These are phyloP conservation scores for Cyclotella atomus DNA, from an alignment of 108 stramenopile species.

Conservation along the genomic window DNA sequence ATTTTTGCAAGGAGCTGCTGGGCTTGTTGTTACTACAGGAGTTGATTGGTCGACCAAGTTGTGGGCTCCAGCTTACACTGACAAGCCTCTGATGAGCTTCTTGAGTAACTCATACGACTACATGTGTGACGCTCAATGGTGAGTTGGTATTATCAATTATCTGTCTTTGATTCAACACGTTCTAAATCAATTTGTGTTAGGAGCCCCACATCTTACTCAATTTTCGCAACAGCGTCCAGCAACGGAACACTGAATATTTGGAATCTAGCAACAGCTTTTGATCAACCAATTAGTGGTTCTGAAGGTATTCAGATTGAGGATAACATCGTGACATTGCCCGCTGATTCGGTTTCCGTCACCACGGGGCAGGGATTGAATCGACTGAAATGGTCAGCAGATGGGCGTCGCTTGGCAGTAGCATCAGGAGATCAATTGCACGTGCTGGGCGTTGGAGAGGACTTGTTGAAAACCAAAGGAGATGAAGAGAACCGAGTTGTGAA, in stretches of 20 bases:
- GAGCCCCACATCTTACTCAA: slow-evolving; percentile 79
- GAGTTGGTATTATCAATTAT: slow-evolving; percentile 26
- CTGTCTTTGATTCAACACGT: not conserved
- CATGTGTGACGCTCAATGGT: slow-evolving; percentile 92
- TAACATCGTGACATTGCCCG: not conserved
- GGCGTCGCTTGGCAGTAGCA: slow-evolving; percentile 79
- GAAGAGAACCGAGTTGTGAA: slow-evolving; percentile 76
- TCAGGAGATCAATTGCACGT: slow-evolving; percentile 82
- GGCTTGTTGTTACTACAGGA: slow-evolving; percentile 78
- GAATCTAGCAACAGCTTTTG: slow-evolving; percentile 82
- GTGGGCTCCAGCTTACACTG: slow-evolving; percentile 84
- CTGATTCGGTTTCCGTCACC: not conserved
- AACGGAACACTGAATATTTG: slow-evolving; percentile 86
- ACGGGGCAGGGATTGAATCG: slow-evolving; percentile 70
- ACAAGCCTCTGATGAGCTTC: slow-evolving; percentile 72
- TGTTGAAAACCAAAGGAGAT: slow-evolving; percentile 73
- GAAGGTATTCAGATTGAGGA: slow-evolving; percentile 74
- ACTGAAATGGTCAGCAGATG: slow-evolving; percentile 82
- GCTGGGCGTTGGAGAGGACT: slow-evolving; percentile 74
- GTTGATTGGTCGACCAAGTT: slow-evolving; percentile 93
- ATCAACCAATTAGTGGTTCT: slow-evolving; percentile 80
- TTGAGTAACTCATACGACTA: slow-evolving; percentile 90
- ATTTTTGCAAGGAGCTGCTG: slow-evolving; percentile 73
- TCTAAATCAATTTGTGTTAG: slow-evolving; percentile 10
- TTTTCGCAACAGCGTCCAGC: slow-evolving; percentile 87